Evolutionary conservation across 768 basidiomycete genomes (phyloP).

Genomic region (Leccinum truebloodii): DNA sequence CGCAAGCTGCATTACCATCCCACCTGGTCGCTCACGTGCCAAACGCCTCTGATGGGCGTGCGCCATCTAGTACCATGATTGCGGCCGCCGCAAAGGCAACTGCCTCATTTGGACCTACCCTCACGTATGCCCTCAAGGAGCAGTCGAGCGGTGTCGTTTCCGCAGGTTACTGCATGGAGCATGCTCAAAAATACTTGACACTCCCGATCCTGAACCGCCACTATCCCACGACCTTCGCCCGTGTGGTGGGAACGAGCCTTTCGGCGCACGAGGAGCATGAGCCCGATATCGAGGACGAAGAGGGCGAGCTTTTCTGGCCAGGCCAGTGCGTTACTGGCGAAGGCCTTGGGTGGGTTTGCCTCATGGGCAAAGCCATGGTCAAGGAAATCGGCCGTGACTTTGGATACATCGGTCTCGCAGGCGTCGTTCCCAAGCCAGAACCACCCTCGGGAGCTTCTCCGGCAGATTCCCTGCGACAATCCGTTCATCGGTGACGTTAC

Average conservation of each 20-base stretch:
- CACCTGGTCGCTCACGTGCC: conserved; percentile 23
- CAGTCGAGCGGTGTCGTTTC: conserved; percentile 40
- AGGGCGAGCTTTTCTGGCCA: conserved; percentile 86
- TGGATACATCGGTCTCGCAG: conserved; percentile 70
- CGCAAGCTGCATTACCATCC: conserved; percentile 43
- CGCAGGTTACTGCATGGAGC: conserved; percentile 44
- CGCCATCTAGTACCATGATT: conserved; percentile 30
- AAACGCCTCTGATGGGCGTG: conserved; percentile 31
- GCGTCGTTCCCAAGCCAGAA: conserved; percentile 71
- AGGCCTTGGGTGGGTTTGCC: conserved; percentile 84
- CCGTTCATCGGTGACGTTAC: conserved; percentile 32
- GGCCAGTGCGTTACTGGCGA: conserved; percentile 71
- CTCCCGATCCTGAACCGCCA: conserved; percentile 67
- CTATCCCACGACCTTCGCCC: conserved; percentile 75
- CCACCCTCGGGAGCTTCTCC: conserved; percentile 34
- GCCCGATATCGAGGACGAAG: conserved; percentile 82
- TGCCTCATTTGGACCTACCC: conserved; percentile 29
- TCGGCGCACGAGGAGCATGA: conserved; percentile 70
- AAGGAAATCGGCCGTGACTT: conserved; percentile 76
- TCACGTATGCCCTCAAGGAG: conserved; percentile 30
- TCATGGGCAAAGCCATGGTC: conserved; percentile 86
- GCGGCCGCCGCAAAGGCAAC: conserved; percentile 33
- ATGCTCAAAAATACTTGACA: conserved; percentile 56
- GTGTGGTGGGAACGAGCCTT: conserved; percentile 67
- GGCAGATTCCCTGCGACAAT: conserved; percentile 33